A percentile compares a stretch with the other conserved stretches of the same genome.
phyloP scores from a whole-genome alignment of 805 yeast species.

The Candida maltosa region DNA sequence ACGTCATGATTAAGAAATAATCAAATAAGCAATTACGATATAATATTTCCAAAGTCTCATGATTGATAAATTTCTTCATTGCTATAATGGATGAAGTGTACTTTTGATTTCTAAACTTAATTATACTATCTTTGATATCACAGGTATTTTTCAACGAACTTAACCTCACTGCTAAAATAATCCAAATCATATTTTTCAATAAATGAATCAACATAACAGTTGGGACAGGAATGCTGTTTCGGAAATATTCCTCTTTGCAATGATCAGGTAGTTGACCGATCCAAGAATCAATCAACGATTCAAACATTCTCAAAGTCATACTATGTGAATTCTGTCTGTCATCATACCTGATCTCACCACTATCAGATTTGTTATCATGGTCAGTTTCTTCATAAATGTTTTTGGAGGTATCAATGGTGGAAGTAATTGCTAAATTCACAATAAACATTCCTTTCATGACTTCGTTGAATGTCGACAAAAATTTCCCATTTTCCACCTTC shows the following conservation, averaged over 20 bases:
- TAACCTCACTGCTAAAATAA: constrained; percentile 15
- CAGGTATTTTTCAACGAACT: constrained; percentile 7
- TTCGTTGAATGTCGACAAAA: constrained; percentile 17
- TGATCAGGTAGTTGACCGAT: constrained; percentile 11
- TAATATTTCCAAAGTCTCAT: constrained; percentile 5
- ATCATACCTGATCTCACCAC: constrained; percentile 4
- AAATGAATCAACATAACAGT: constrained; percentile 15
- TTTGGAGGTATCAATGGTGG: constrained; percentile 14
- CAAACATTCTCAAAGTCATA: constrained; percentile 11
- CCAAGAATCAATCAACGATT: constrained; percentile 10
- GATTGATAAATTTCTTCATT: constrained; percentile 10
- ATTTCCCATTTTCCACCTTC: constrained; percentile 17
- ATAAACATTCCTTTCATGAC: constrained; percentile 13
- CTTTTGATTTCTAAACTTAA: constrained; percentile 10
- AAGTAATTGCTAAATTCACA: constrained; percentile 19
- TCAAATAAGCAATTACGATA: constrained; percentile 15
- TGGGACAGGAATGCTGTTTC: constrained; percentile 9
- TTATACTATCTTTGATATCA: constrained; percentile 6
- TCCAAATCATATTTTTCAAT: constrained; percentile 15
- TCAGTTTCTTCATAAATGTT: neutral
- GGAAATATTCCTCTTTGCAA: constrained; percentile 11
- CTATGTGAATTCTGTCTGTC: constrained; percentile 7
- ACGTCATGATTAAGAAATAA: constrained; percentile 13
- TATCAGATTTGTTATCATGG: neutral
- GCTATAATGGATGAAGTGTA: constrained; percentile 13